Evolutionary conservation across 768 basidiomycete species (phyloP).

Genomic region (Amanita pseudoporphyria): DNA sequence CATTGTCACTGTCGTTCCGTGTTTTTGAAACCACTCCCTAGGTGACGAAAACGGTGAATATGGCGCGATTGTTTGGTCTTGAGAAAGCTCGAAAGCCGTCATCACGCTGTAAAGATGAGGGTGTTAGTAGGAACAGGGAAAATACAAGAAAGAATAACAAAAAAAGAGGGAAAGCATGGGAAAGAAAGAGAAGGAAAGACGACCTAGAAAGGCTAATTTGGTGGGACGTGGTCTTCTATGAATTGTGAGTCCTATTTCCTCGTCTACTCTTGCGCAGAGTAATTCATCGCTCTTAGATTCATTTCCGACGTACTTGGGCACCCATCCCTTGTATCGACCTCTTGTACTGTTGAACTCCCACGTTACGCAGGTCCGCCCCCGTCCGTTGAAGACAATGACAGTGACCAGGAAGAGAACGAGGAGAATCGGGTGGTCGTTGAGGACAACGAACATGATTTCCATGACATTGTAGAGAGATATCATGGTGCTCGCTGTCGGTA

Average conservation of each 20-base stretch:
- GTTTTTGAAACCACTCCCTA: neutral
- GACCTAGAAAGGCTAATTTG: slow-evolving; percentile 39
- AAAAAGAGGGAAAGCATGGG: slow-evolving; percentile 5
- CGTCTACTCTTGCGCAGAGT: slow-evolving; percentile 3
- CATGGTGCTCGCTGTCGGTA: slow-evolving; percentile 50
- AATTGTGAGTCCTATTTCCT: slow-evolving; percentile 46
- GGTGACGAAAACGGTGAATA: slow-evolving; percentile 47
- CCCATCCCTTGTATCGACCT: slow-evolving; percentile 46
- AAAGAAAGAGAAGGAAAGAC: slow-evolving; percentile 21
- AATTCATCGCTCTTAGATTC: slow-evolving; percentile 33
- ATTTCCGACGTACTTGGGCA: slow-evolving; percentile 59
- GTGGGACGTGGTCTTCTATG: slow-evolving; percentile 77
- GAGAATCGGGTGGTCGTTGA: slow-evolving; percentile 8
- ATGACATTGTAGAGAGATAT: slow-evolving; percentile 28
- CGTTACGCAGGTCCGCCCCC: slow-evolving; percentile 28
- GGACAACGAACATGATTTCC: slow-evolving; percentile 2
- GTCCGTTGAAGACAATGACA: slow-evolving; percentile 10
- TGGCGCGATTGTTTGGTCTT: slow-evolving; percentile 57
- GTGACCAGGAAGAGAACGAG: slow-evolving; percentile 7
- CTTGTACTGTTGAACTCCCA: slow-evolving; percentile 49
- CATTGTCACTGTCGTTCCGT: neutral
- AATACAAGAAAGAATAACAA: neutral
- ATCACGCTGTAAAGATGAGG: slow-evolving; percentile 24
- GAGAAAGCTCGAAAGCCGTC: slow-evolving; percentile 38
- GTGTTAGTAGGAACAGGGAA: neutral